A percentile compares a stretch with the other conserved stretches of the same genome.
phyloP scores from a whole-genome alignment of 805 yeast species.

The Cyberlindnera japonica region DNA sequence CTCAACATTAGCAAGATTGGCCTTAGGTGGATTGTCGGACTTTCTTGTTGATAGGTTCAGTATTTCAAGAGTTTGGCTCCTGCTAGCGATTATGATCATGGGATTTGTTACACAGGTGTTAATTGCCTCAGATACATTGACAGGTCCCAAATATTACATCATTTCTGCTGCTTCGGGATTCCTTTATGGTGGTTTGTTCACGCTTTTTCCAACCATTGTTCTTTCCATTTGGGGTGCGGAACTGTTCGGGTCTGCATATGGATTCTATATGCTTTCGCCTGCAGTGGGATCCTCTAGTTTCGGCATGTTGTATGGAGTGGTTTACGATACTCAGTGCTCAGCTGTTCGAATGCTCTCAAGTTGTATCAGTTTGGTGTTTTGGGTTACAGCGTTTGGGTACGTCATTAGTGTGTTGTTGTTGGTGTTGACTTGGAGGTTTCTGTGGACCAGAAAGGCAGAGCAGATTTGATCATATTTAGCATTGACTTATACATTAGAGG shows the following conservation, averaged over 20 bases:
- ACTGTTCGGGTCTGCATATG: conserved; percentile 90
- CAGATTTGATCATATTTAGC: too few species aligned
- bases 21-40: conserved; percentile 70
- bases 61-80: conserved; percentile 31
- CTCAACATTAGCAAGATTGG: conserved; percentile 68
- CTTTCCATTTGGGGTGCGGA: conserved; percentile 86
- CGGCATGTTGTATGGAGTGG: conserved; percentile 65
- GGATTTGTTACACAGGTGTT: conserved; percentile 37
- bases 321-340: conserved; percentile 45
- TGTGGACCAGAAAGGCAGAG: conserved; percentile 16
- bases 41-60: conserved; percentile 33
- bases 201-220: conserved; percentile 80
- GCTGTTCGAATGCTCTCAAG: neutral
- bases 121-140: conserved; percentile 24
- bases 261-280: conserved; percentile 82
- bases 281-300: conserved; percentile 72
- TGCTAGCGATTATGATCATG: conserved; percentile 31
- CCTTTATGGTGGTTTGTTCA: conserved; percentile 79
- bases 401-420: conserved; percentile 10
- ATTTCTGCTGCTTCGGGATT: conserved; percentile 58
- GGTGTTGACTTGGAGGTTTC: conserved; percentile 21
- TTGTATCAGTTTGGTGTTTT: conserved; percentile 22
- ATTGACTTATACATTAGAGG: too few species aligned
- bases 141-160: conserved; percentile 20
- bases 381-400: conserved; percentile 17